A percentile compares a stretch with the other conserved stretches of the same genome.
phyloP scores from a whole-genome alignment of 805 yeast species.

The Monosporozyma yasuniensis region DNA sequence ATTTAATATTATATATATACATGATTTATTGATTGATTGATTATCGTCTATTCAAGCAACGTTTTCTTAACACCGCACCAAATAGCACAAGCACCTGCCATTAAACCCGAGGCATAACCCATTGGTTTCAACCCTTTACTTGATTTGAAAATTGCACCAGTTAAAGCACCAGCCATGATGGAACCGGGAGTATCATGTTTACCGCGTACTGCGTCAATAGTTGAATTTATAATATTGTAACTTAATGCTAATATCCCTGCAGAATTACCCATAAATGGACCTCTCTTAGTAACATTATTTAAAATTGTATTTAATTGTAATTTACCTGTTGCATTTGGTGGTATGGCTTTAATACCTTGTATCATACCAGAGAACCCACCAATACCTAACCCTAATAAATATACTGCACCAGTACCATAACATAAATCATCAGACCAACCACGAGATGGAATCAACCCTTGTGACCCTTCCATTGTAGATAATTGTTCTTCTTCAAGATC shows the following conservation, averaged over 20 bases:
- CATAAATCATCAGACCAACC: constrained; percentile 97
- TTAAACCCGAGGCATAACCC: constrained; percentile 75
- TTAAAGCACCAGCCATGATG: constrained; percentile 76
- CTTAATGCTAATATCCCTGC: constrained; percentile 90
- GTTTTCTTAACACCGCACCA: constrained; percentile 75
- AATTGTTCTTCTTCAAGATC: constrained; percentile 82
- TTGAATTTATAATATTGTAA: constrained; percentile 76
- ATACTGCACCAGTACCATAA: constrained; percentile 95
- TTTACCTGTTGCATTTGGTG: constrained; percentile 66
- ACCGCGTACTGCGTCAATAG: constrained; percentile 74
- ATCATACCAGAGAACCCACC: constrained; percentile 87
- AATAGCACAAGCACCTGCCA: constrained; percentile 83
- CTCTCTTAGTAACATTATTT: constrained; percentile 88
- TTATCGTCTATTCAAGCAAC: neutral
- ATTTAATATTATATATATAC: constrained; percentile 1
- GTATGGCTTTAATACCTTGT: constrained; percentile 76
- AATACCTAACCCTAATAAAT: constrained; percentile 71
- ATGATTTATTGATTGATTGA: neutral
- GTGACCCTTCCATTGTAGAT: constrained; percentile 73
- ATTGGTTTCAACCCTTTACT: constrained; percentile 79
- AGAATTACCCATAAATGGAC: constrained; percentile 90
- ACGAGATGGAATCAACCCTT: constrained; percentile 88
- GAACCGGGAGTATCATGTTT: constrained; percentile 83
- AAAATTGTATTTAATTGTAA: constrained; percentile 81
- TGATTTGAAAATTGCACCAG: constrained; percentile 87